Evolutionary conservation across 202 grass and related monocot genomes (phyloP).

Genomic region (Schoenoplectus triqueter): DNA sequence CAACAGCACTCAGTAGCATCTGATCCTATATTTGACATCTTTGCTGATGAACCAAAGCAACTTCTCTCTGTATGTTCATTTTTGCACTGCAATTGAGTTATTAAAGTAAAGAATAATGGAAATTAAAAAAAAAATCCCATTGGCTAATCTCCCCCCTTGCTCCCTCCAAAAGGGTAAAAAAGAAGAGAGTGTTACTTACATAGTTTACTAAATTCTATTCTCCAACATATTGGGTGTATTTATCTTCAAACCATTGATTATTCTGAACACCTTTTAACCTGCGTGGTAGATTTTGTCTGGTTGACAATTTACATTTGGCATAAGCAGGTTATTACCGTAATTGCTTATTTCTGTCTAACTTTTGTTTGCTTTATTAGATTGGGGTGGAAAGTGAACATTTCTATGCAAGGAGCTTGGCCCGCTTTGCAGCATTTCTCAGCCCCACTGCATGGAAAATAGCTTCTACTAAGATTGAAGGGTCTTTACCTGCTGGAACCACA

Average conservation of each 20-base stretch:
- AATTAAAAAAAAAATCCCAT: neutral
- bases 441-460: conserved; percentile 77
- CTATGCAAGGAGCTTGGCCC: conserved; percentile 92
- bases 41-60: conserved; percentile 58
- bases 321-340: conserved; percentile 28
- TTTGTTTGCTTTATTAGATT: conserved; percentile 56
- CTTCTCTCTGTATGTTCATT: conserved; percentile 70
- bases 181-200: no score
- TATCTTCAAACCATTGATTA: neutral
- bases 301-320: neutral
- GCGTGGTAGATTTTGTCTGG: neutral
- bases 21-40: conserved; percentile 59
- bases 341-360: conserved; percentile 43
- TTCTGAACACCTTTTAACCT: neutral
- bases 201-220: neutral
- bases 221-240: neutral
- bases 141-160: neutral
- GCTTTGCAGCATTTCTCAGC: conserved; percentile 80
- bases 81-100: neutral
- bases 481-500: conserved; percentile 71
- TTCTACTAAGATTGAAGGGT: conserved; percentile 74
- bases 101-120: neutral
- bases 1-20: conserved; percentile 54
- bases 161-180: no score
- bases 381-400: conserved; percentile 69